Base-by-base conservation (phyloP, 2,329 filamentous ascomycete species). In the Pseudogymnoascus sp. region DNA sequence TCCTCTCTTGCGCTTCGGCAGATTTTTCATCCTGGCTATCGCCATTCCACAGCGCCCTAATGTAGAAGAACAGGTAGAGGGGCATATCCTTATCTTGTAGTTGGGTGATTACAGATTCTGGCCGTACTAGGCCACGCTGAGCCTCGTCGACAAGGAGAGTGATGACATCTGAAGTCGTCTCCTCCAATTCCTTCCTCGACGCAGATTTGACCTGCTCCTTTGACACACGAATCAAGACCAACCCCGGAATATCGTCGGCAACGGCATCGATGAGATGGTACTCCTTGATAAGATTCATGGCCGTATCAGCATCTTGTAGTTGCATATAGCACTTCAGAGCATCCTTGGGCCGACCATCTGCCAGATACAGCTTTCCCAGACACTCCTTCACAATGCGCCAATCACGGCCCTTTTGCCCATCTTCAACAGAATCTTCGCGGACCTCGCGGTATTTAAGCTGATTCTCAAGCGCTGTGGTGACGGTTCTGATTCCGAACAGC, bases 321-420 rank as follows among this genome's bases (percentile, higher is more conserved):
- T 84, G 86, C 70, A 99, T 95, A 71, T 95, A 96, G 73, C 88
- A 94, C 69, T 85, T 87, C 47, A 99, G 77, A 1, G 95, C 93
- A 70, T 97, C 92, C 61, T 89, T 83, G 65, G 90, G 86, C 61
- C 89, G 86, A 0, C 90, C 90, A 66, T 87, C 88, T 7, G 89
- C 89, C 61, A 97, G 84, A 70, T 93, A 90, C 14, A 99, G 78
- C 70, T 87, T 91, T 0, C 91, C 93, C 36, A 99, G 78, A 63
- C 89, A 86, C 70, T 92, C 90, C 76, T 92, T 86, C n/a, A 99
- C 82, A 63, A 95, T 89, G 22, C 85, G 85, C 93, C 93, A 97
- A 70, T 97, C 92, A 60, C 88, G 79, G 0, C 88, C 88, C 65
- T 81, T 81, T 65, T 87, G 82, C 2, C 87, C 88, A 62, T 85